Conservation (phyloP, 345 rosid species). For the Salix purpurea region DNA sequence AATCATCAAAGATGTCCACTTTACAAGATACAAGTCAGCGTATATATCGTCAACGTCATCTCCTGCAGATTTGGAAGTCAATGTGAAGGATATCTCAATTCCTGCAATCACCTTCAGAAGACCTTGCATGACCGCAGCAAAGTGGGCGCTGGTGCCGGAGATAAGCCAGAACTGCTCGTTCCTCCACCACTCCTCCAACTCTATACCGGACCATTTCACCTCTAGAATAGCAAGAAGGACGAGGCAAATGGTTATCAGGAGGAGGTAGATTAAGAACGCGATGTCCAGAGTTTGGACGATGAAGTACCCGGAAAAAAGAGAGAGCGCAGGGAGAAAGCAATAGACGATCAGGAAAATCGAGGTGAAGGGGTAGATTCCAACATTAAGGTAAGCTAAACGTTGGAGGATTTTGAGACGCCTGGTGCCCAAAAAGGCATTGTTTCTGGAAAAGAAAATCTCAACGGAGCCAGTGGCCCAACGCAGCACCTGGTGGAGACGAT, state of each 20-base stretch:
- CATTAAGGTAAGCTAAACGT: constrained; percentile 82
- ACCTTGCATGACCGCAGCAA: constrained; percentile 81
- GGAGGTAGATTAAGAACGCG: constrained; percentile 59
- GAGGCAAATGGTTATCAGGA: constrained; percentile 57
- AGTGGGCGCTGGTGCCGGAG: constrained; percentile 85
- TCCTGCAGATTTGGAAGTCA: constrained; percentile 69
- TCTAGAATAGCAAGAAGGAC: constrained; percentile 71
- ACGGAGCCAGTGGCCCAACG: constrained; percentile 98
- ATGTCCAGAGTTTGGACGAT: constrained; percentile 62
- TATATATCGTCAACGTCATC: constrained; percentile 73
- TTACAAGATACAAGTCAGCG: constrained; percentile 77
- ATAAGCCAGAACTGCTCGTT: constrained; percentile 96
- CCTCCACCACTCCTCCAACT: constrained; percentile 95
- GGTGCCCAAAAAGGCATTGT: constrained; percentile 74
- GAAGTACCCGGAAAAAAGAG: constrained; percentile 85
- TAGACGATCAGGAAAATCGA: constrained; percentile 79
- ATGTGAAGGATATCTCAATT: constrained; percentile 87
- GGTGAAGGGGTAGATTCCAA: constrained; percentile 91
- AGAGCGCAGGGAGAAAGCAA: constrained; percentile 92
- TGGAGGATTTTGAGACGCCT: constrained; percentile 66
- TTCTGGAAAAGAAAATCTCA: constrained; percentile 90
- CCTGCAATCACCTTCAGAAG: constrained; percentile 84
- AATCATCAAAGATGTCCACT: constrained; percentile 87
- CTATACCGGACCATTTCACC: constrained; percentile 81
- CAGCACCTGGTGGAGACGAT: constrained; percentile 88